Conservation (phyloP, 352 stramenopile species). For the Phytopythium kandeliae region DNA sequence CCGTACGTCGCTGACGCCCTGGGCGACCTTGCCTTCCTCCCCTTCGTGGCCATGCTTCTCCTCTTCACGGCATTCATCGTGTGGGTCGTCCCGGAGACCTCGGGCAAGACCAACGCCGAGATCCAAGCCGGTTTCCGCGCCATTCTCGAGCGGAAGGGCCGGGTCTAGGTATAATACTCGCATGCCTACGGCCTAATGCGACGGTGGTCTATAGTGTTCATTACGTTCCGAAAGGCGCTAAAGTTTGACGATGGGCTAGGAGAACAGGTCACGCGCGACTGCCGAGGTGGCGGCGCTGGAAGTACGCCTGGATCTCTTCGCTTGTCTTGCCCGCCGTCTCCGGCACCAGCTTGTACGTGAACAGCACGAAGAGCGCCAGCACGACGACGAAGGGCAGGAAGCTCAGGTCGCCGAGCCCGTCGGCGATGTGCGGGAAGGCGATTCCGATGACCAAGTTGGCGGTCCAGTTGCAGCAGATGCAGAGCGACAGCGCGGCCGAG, state of each 20-base stretch:
- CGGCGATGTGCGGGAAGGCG: slow-evolving; percentile 18
- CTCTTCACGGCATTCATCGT: slow-evolving; percentile 22
- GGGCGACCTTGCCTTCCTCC: background rate
- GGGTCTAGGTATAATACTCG: too few species aligned
- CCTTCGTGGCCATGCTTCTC: background rate
- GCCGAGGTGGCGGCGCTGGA: slow-evolving; percentile 8
- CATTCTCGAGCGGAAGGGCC: background rate
- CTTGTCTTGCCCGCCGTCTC: slow-evolving; percentile 20
- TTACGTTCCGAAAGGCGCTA: background rate
- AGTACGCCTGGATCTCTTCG: slow-evolving; percentile 21
- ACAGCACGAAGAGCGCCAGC: slow-evolving; percentile 11
- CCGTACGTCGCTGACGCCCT: slow-evolving; percentile 42
- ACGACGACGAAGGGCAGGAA: slow-evolving; percentile 19
- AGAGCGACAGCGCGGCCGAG: slow-evolving; percentile 11
- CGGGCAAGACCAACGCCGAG: slow-evolving; percentile 41
- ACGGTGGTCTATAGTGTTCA: background rate
- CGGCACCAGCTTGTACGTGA: slow-evolving; percentile 17
- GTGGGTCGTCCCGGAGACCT: slow-evolving; percentile 34
- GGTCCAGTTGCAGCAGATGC: slow-evolving; percentile 16
- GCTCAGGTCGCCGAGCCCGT: slow-evolving; percentile 13
- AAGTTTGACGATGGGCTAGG: background rate
- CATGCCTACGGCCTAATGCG: too few species aligned
- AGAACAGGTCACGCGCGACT: too few species aligned
- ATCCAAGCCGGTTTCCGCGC: slow-evolving; percentile 40
- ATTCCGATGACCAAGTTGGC: slow-evolving; percentile 21